Percentiles rank a stretch among this genome's conserved stretches.
Evolutionary conservation across 306 rosid genomes (phyloP).

Genomic region (Lagenaria siceraria): DNA sequence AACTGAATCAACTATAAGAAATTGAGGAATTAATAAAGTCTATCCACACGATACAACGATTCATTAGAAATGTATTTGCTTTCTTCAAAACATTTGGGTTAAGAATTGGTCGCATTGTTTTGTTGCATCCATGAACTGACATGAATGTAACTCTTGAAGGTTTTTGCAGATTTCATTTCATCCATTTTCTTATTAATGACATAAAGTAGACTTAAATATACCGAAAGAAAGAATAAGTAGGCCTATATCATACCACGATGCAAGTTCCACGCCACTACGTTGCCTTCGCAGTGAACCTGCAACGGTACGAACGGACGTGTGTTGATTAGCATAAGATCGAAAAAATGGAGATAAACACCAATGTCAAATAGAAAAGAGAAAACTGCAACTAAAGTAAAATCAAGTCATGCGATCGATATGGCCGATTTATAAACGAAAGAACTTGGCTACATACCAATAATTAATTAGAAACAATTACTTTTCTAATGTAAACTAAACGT

Average conservation of each 20-base stretch:
- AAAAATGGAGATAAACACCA: too few relatives aligned
- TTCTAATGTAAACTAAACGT: neutral
- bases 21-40: neutral
- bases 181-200: neutral
- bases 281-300: constrained; percentile 55
- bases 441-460: too few relatives aligned
- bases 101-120: too few relatives aligned
- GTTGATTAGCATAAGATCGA: neutral
- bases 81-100: too few relatives aligned
- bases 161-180: neutral
- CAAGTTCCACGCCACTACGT: constrained; percentile 55
- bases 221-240: neutral
- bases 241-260: constrained; percentile 32
- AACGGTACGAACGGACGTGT: neutral
- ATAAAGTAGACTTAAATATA: neutral
- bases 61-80: neutral
- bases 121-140: too few relatives aligned
- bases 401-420: neutral
- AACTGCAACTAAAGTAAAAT: too few relatives aligned
- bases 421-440: neutral
- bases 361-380: too few relatives aligned
- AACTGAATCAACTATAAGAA: neutral
- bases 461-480: too few relatives aligned
- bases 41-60: neutral
- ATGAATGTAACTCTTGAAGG: too few relatives aligned